A percentile compares a stretch with the other conserved stretches of the same genome.
These are phyloP conservation scores for Eucalyptus marginata DNA, from an alignment of 345 rosid genomes.

Conservation along the genomic window DNA sequence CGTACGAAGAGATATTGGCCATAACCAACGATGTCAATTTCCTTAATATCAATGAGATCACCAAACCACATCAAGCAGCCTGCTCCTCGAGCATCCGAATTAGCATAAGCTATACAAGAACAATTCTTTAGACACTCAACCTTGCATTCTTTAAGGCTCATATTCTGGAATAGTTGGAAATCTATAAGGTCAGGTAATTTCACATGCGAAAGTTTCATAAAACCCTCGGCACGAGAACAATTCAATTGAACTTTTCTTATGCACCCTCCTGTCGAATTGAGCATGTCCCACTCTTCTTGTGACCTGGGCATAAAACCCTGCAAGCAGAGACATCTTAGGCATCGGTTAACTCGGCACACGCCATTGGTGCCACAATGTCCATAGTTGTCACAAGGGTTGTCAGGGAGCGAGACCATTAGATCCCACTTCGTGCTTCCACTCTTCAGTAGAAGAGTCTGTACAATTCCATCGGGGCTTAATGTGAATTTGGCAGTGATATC, in stretches of 20 bases:
- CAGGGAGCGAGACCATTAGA: background rate
- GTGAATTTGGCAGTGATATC: background rate
- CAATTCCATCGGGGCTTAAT: background rate
- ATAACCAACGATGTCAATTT: background rate
- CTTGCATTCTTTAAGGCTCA: no score
- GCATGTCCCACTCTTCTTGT: slow-evolving; percentile 4
- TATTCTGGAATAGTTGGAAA: no score
- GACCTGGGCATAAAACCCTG: slow-evolving; percentile 17
- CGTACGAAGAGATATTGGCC: background rate
- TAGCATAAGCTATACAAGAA: no score
- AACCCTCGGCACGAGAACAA: background rate
- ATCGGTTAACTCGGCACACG: background rate
- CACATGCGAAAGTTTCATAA: no score
- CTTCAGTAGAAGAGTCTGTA: background rate
- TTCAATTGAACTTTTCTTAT: no score
- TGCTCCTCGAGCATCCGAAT: no score
- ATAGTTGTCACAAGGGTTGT: background rate
- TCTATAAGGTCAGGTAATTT: no score
- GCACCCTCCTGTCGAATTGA: no score
- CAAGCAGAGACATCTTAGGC: slow-evolving; percentile 5
- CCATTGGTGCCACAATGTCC: background rate
- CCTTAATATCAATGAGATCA: no score
- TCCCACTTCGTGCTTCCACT: background rate
- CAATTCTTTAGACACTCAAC: no score
- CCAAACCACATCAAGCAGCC: no score